Percentiles rank a stretch among this genome's conserved stretches.
Evolutionary conservation across 1,139 yeast species (phyloP).

Genomic region (Tardiomyces blankii): DNA sequence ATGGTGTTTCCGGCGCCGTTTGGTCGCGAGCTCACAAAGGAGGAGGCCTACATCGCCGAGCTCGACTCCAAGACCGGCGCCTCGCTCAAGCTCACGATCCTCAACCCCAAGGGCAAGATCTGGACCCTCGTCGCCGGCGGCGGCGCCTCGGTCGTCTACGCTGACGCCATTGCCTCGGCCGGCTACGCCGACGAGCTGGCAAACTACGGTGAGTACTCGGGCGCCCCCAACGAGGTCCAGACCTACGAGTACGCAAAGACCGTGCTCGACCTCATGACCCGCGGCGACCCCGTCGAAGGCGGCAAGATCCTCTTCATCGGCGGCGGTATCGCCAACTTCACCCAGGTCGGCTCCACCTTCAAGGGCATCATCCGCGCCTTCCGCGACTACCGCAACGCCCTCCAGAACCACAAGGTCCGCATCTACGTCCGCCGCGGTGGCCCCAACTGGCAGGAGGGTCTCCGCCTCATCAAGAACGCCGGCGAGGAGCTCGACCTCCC

Average conservation of each 20-base stretch:
- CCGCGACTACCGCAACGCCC: constrained; percentile 29
- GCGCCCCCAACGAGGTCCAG: constrained; percentile 37
- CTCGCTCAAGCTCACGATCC: constrained; percentile 33
- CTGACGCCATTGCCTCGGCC: constrained; percentile 37
- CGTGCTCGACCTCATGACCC: constrained; percentile 35
- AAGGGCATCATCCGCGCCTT: constrained; percentile 39
- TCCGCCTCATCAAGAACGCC: constrained; percentile 33
- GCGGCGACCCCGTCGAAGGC: constrained; percentile 29
- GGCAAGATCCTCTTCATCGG: constrained; percentile 37
- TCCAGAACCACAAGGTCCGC: constrained; percentile 31
- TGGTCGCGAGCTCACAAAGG: constrained; percentile 34
- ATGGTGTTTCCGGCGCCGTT: constrained; percentile 40
- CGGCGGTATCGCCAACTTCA: constrained; percentile 39
- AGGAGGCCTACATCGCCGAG: constrained; percentile 38
- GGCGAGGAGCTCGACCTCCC: constrained; percentile 36
- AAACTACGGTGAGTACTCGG: constrained; percentile 38
- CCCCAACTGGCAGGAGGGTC: constrained; percentile 39
- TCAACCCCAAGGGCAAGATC: constrained; percentile 34
- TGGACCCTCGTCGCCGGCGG: constrained; percentile 40
- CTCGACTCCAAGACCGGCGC: constrained; percentile 40
- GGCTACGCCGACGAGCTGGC: constrained; percentile 35
- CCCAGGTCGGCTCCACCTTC: constrained; percentile 38
- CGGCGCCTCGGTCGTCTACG: constrained; percentile 37
- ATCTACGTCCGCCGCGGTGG: constrained; percentile 38
- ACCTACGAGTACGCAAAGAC: constrained; percentile 39